Evolutionary conservation across 768 basidiomycete species (phyloP).

Genomic region (Agaricus subrufescens): DNA sequence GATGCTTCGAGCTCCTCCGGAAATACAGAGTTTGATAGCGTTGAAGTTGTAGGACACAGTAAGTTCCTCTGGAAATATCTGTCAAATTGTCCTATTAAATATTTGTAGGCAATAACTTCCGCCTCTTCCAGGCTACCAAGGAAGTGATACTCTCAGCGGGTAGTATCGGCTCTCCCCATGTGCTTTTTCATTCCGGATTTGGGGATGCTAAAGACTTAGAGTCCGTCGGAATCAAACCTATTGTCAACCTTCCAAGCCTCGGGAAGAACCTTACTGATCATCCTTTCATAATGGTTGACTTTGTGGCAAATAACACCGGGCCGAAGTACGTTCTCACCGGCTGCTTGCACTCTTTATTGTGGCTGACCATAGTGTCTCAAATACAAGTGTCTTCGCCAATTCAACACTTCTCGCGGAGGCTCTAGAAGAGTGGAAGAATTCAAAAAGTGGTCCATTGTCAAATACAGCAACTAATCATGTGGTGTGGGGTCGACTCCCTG

Average conservation of each 20-base stretch:
- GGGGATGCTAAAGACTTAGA: constrained; percentile 11
- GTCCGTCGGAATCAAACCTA: constrained; percentile 16
- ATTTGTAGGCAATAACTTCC: background rate
- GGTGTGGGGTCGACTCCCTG: constrained; percentile 17
- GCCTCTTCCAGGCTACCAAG: background rate
- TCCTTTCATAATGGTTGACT: constrained; percentile 10
- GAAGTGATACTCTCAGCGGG: constrained; percentile 15
- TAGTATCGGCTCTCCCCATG: constrained; percentile 11
- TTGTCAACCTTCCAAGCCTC: constrained; percentile 23
- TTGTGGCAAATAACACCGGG: constrained; percentile 10
- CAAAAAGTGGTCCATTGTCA: constrained; percentile 12
- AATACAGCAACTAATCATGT: constrained; percentile 12
- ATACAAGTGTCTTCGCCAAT: background rate
- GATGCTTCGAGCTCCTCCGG: background rate
- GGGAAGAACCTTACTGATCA: constrained; percentile 26
- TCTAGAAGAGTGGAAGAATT: constrained; percentile 12
- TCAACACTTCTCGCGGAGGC: constrained; percentile 6
- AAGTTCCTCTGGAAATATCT: too few relatives aligned
- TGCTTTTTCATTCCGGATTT: constrained; percentile 15
- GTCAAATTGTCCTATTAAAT: too few relatives aligned
- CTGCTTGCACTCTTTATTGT: background rate
- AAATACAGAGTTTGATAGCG: background rate
- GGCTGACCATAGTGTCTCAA: background rate
- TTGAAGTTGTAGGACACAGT: constrained; percentile 3
- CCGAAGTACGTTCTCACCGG: background rate